phyloP scores from a whole-genome alignment of 257 asterid species.

The Jacaranda copaia region DNA sequence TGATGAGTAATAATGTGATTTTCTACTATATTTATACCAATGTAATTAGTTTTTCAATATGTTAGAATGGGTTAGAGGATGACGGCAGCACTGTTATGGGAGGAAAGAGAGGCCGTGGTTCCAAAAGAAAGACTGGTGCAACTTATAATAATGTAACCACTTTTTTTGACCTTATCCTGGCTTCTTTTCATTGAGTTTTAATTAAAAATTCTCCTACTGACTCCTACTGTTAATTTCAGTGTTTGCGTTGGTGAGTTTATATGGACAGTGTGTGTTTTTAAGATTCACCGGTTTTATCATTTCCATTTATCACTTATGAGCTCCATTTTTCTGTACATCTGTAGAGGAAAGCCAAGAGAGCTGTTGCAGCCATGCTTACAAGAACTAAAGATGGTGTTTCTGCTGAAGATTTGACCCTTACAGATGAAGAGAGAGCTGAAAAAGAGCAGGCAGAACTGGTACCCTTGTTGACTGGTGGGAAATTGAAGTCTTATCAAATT shows the following conservation, averaged over 20 bases:
- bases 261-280: neutral
- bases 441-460: constrained; percentile 91
- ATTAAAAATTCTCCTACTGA: neutral
- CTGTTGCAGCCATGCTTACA: constrained; percentile 95
- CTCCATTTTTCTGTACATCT: constrained; percentile 22
- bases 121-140: constrained; percentile 74
- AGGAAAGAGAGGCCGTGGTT: constrained; percentile 73
- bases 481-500: constrained; percentile 85
- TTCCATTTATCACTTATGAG: constrained; percentile 19
- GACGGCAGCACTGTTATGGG: constrained; percentile 46
- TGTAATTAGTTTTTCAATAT: constrained; percentile 32
- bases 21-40: constrained; percentile 28
- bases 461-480: constrained; percentile 95
- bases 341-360: constrained; percentile 89
- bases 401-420: constrained; percentile 66
- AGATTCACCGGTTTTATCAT: constrained; percentile 11
- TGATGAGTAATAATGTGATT: constrained; percentile 8
- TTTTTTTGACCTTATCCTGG: constrained; percentile 21
- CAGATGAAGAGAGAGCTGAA: constrained; percentile 72
- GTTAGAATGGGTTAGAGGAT: constrained; percentile 65
- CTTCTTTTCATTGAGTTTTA: constrained; percentile 7
- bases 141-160: constrained; percentile 60
- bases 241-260: constrained; percentile 12
- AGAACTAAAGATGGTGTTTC: constrained; percentile 73
- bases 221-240: constrained; percentile 8